Percentiles rank a stretch among this genome's conserved stretches.
phyloP scores from a whole-genome alignment of 768 basidiomycete genomes.

The Cystofilobasidium bisporidii region DNA sequence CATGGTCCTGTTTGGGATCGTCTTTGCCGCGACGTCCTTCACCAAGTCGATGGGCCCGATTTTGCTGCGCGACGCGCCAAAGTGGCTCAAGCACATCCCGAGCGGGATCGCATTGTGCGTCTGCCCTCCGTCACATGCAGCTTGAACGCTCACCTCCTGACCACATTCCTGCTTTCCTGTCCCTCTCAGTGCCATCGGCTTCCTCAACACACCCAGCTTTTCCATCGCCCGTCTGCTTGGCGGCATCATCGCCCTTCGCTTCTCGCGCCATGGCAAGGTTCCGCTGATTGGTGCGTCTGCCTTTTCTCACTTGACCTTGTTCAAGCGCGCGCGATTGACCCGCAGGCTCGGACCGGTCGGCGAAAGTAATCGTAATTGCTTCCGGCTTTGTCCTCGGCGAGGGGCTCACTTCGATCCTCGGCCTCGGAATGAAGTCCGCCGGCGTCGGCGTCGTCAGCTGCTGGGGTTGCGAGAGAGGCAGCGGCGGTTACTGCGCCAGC shows the following conservation, averaged over 20 bases:
- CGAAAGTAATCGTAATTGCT: constrained; percentile 70
- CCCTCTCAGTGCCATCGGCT: constrained; percentile 44
- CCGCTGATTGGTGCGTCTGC: constrained; percentile 30
- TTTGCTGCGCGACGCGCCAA: constrained; percentile 14
- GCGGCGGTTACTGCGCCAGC: constrained; percentile 34
- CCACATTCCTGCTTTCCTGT: neutral
- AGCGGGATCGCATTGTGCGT: constrained; percentile 72
- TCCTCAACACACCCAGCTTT: constrained; percentile 91
- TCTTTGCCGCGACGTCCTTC: constrained; percentile 61
- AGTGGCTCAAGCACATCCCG: constrained; percentile 59
- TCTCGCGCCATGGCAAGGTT: constrained; percentile 34
- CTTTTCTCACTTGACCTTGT: too few species aligned
- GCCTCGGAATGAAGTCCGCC: constrained; percentile 60
- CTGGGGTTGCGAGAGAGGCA: constrained; percentile 57
- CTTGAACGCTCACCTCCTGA: too few species aligned
- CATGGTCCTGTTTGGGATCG: constrained; percentile 65
- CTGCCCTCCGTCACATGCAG: neutral
- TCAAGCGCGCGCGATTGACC: too few species aligned
- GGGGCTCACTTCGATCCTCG: constrained; percentile 75
- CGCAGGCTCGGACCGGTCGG: too few species aligned
- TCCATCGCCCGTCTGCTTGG: constrained; percentile 83
- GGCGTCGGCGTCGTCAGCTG: constrained; percentile 72
- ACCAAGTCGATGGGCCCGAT: constrained; percentile 50
- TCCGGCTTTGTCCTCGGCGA: constrained; percentile 95
- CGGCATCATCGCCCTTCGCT: constrained; percentile 62